These are phyloP conservation scores for Calonectria hawksworthii DNA, from an alignment of 2,329 filamentous ascomycete species.

Conservation along the genomic window DNA sequence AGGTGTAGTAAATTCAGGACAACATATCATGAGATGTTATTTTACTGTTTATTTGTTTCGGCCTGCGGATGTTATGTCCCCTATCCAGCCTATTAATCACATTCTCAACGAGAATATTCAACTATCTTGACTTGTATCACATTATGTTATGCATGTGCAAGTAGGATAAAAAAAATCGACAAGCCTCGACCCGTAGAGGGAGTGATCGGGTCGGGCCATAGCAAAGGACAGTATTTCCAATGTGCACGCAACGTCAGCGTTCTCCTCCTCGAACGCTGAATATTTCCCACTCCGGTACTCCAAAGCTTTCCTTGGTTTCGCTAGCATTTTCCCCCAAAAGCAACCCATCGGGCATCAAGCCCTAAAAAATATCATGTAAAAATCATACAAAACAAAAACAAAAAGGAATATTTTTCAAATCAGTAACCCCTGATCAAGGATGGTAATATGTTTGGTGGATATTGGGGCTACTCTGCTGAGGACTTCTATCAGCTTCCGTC, in stretches of 20 bases:
- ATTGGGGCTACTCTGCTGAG: conserved; percentile 26
- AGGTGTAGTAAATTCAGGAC: not conserved
- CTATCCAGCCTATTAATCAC: conserved; percentile 13
- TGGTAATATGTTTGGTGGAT: conserved; percentile 45
- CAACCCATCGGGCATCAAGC: conserved; percentile 17
- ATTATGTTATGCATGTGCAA: conserved; percentile 20
- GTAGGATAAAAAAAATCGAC: conserved; percentile 1
- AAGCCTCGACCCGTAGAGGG: conserved; percentile 12
- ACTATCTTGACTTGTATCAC: conserved; percentile 16
- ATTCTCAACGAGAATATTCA: not conserved
- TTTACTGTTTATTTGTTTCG: conserved; percentile 20
- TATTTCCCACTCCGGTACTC: conserved; percentile 32
- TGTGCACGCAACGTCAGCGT: not conserved
- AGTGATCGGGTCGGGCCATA: not conserved
- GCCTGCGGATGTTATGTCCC: not conserved
- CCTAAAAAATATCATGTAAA: conserved; percentile 13
- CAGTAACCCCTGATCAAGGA: conserved; percentile 27
- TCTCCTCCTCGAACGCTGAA: conserved; percentile 13
- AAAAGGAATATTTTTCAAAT: not conserved
- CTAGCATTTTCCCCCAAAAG: not conserved
- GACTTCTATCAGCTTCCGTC: conserved; percentile 33
- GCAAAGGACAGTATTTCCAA: conserved; percentile 2
- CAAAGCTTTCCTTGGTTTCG: conserved; percentile 23
- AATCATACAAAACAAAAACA: not conserved
- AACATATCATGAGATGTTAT: not conserved